phyloP scores from a whole-genome alignment of 139 green algal species.

The Dunaliella primolecta region DNA sequence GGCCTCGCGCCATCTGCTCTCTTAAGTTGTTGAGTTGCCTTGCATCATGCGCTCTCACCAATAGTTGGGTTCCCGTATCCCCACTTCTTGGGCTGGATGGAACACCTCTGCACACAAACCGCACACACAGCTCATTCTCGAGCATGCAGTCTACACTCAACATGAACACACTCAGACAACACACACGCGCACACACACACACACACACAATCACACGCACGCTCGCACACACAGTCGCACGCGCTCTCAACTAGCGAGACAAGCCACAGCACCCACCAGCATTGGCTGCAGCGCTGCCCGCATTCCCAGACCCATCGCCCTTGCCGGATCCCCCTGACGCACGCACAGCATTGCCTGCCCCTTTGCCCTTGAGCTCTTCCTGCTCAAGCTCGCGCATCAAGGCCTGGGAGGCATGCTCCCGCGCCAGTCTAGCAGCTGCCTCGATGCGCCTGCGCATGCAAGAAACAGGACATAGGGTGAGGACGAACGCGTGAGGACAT shows the following conservation, averaged over 20 bases:
- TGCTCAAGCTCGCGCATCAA: conserved; percentile 67
- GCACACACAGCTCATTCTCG: background rate
- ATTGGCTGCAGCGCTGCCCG: background rate
- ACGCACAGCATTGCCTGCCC: background rate
- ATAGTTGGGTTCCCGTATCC: no score
- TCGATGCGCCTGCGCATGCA: conserved; percentile 47
- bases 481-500: no score
- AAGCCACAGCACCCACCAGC: background rate
- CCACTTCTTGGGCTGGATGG: no score
- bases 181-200: background rate
- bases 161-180: no score
- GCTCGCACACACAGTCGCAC: no score
- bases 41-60: no score
- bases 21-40: no score
- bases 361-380: conserved; percentile 19
- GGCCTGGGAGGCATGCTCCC: conserved; percentile 54
- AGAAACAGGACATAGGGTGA: background rate
- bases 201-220: background rate
- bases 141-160: no score
- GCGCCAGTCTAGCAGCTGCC: conserved; percentile 34
- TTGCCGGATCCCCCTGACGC: conserved; percentile 1
- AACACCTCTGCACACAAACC: background rate
- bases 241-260: background rate
- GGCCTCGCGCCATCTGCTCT: no score
- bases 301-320: background rate